Evolutionary conservation across 1,284 basidiomycete genomes (phyloP), one percentile per base, ranked within the genome.

Genomic region (Boletus mariae): DNA sequence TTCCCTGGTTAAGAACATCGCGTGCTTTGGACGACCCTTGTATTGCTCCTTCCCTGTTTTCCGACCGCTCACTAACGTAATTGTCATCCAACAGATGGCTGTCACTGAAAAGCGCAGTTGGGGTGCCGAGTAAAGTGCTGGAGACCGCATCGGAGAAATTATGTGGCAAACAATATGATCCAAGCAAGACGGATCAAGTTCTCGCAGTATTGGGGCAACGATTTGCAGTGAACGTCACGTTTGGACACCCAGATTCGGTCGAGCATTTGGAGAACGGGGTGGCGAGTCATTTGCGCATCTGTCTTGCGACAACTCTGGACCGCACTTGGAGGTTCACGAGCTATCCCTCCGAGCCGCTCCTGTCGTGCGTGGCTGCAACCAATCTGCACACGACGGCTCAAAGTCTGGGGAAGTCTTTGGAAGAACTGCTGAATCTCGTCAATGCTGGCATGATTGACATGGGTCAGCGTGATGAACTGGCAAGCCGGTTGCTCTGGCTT

Each of bases 401-500:
- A 5, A 32, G 13, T 0, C 23, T 58, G 2, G 20, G 3, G 0
- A 0, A 0, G 0, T 28, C 53, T 0, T 5, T 59, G 38, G 1
- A 0, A 0, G 45, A 20, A 0, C 15, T 59, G 0, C 10, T 43
- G 20, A 25, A 13, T 0, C 26, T 6, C 0, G 28, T 61, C 25
- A 47, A 60, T 25, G 17, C 26, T 5, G 58, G 55, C 2, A 52
- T 61, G 45, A 48, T 61, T 1, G 57, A 61, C 28, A n/a, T 48
- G 4, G 52, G 54, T 4, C 49, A 56, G 17, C 49, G 45, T 1
- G 51, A 46, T 0, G 53, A 59, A 20, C 46, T 59, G 1, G 44
- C 46, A 9, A 56, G 52, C 46, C 28, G 55, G 32, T 13, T 61
- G 0, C 45, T 60, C 0, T 60, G 59, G 55, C 31, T 61, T 2